Percentiles rank a stretch among this genome's conserved stretches.
These are phyloP conservation scores for Botrytis pseudocinerea DNA, from an alignment of 2,329 filamentous ascomycete species.

Conservation along the genomic window DNA sequence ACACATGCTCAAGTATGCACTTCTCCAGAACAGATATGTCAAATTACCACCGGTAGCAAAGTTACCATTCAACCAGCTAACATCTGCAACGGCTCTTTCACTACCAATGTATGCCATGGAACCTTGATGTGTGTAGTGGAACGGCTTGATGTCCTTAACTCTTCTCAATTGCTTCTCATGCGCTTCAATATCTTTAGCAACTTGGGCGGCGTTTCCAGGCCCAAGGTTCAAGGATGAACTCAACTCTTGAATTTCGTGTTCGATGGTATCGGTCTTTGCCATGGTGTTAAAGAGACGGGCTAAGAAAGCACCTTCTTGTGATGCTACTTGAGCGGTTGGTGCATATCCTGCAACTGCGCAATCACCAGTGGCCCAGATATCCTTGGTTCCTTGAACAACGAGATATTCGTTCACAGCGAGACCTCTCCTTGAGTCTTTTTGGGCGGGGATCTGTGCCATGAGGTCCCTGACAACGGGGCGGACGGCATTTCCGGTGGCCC, in stretches of 20 bases:
- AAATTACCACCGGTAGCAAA: slow-evolving; percentile 88
- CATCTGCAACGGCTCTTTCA: slow-evolving; percentile 96
- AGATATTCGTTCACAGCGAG: slow-evolving; percentile 98
- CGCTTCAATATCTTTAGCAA: slow-evolving; percentile 74
- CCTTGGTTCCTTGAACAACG: slow-evolving; percentile 93
- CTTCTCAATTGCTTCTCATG: slow-evolving; percentile 84
- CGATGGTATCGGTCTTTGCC: slow-evolving; percentile 87
- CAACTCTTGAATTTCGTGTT: slow-evolving; percentile 71
- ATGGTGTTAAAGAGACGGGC: slow-evolving; percentile 98
- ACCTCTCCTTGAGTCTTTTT: slow-evolving; percentile 92
- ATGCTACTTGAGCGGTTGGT: slow-evolving; percentile 93
- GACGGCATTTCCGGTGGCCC: slow-evolving; percentile 96
- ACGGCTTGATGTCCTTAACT: slow-evolving; percentile 93
- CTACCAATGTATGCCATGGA: slow-evolving; percentile 96
- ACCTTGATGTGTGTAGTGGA: slow-evolving; percentile 98
- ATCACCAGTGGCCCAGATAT: slow-evolving; percentile 97
- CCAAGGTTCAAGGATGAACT: slow-evolving; percentile 61
- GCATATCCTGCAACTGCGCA: slow-evolving; percentile 97
- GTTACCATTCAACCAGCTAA: slow-evolving; percentile 96
- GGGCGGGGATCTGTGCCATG: slow-evolving; percentile 87
- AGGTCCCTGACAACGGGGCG: slow-evolving; percentile 88
- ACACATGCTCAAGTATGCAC: slow-evolving; percentile 98
- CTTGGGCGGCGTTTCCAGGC: slow-evolving; percentile 65
- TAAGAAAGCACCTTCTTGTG: slow-evolving; percentile 93
- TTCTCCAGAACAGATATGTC: slow-evolving; percentile 98